A percentile compares a stretch with the other conserved stretches of the same genome.
phyloP scores from a whole-genome alignment of 2,329 filamentous ascomycete genomes.

The Aspergillus carbonarius region DNA sequence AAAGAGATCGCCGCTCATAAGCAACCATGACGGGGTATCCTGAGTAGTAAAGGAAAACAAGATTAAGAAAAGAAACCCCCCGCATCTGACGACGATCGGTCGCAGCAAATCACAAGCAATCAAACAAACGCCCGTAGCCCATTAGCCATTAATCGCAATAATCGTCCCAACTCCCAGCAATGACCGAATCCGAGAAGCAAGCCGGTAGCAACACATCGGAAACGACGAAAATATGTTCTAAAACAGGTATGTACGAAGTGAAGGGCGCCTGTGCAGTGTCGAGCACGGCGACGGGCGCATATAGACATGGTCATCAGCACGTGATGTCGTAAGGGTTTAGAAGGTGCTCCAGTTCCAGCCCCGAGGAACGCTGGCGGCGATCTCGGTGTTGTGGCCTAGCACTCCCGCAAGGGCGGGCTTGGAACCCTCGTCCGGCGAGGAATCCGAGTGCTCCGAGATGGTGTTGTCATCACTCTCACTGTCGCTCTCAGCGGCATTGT shows the following conservation, averaged over 20 bases:
- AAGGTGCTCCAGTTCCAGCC: slow-evolving; percentile 66
- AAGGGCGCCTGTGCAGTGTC: slow-evolving; percentile 4
- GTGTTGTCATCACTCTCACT: slow-evolving; percentile 13
- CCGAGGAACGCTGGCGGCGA: slow-evolving; percentile 56
- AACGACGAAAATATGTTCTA: slow-evolving; percentile 16
- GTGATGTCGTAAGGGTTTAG: slow-evolving; percentile 32
- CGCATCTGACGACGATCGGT: slow-evolving; percentile 17
- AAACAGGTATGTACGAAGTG: slow-evolving; percentile 15
- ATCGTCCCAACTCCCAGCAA: slow-evolving; percentile 19
- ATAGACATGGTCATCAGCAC: slow-evolving; percentile 7
- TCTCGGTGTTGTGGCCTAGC: slow-evolving; percentile 39
- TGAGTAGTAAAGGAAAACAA: slow-evolving; percentile 24
- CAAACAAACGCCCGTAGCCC: slow-evolving; percentile 9
- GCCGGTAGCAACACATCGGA: background rate
- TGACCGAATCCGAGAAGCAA: slow-evolving; percentile 11
- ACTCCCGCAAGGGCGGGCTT: slow-evolving; percentile 21
- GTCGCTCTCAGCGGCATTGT: slow-evolving; percentile 23
- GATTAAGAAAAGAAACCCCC: slow-evolving; percentile 16
- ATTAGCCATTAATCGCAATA: slow-evolving; percentile 7
- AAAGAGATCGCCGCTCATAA: slow-evolving; percentile 26
- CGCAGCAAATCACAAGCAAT: slow-evolving; percentile 12
- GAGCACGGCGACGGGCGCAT: background rate
- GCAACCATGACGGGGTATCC: slow-evolving; percentile 38
- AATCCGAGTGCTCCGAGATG: slow-evolving; percentile 23
- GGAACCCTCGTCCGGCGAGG: slow-evolving; percentile 23